Evolutionary conservation across 257 asterid genomes (phyloP).

Genomic region (Salvia miltiorrhiza): DNA sequence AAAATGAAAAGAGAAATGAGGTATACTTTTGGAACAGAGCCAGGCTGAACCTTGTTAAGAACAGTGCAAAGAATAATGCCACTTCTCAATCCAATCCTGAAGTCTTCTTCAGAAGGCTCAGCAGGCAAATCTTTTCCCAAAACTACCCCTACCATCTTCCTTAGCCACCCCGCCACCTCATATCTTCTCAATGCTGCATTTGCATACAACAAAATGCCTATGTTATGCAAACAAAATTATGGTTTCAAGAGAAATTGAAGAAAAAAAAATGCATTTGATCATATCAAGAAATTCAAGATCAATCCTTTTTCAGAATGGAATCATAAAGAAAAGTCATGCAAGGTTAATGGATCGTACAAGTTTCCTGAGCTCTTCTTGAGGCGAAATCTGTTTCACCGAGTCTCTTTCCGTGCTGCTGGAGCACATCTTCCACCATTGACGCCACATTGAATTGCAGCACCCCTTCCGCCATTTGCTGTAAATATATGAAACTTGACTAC

Average conservation of each 20-base stretch:
- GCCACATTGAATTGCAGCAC: conserved; percentile 51
- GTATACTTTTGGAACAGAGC: conserved; percentile 74
- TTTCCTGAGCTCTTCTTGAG: conserved; percentile 62
- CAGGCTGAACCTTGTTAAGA: conserved; percentile 77
- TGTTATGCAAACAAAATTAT: no score
- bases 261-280: neutral
- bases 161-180: conserved; percentile 82
- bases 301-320: neutral
- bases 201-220: neutral
- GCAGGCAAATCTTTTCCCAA: conserved; percentile 90
- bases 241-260: no score
- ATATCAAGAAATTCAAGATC: conserved; percentile 2
- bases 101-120: conserved; percentile 88
- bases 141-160: conserved; percentile 87
- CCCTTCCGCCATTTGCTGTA: conserved; percentile 58
- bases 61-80: conserved; percentile 91
- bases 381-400: conserved; percentile 60
- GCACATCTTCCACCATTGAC: conserved; percentile 70
- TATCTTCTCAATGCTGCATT: conserved; percentile 79
- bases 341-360: conserved; percentile 42
- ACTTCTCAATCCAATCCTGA: conserved; percentile 80
- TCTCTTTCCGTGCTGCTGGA: conserved; percentile 65
- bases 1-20: neutral
- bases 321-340: neutral
- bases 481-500: neutral